Conservation (phyloP, 768 basidiomycete genomes). For the Macrolepiota dolichaula region DNA sequence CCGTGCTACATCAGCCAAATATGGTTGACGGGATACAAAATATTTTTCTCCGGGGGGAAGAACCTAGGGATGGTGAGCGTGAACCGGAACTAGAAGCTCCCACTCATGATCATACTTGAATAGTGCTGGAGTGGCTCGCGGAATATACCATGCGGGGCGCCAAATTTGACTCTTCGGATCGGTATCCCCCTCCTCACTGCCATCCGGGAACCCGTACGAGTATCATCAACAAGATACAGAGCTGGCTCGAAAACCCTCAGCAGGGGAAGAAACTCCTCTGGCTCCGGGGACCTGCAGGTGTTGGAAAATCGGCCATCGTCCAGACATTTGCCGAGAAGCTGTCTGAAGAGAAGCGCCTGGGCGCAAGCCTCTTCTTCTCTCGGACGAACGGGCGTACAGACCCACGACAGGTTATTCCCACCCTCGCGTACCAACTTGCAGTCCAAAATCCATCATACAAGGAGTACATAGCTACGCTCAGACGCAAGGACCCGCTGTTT, state of each 20-base stretch:
- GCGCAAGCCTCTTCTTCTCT: conserved; percentile 21
- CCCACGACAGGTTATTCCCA: conserved; percentile 14
- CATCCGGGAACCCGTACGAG: conserved; percentile 16
- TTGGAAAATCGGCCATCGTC: conserved; percentile 24
- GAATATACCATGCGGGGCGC: conserved; percentile 7
- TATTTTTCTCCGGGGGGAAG: no score
- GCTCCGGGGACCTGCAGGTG: conserved; percentile 22
- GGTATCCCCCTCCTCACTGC: conserved; percentile 17
- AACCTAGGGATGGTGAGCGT: no score
- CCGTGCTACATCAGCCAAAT: no score
- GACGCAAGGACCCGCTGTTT: not conserved
- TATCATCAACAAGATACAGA: conserved; percentile 9
- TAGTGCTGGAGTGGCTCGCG: not conserved
- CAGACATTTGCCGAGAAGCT: conserved; percentile 26
- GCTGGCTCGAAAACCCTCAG: conserved; percentile 9
- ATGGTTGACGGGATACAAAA: no score
- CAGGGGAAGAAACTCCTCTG: conserved; percentile 13
- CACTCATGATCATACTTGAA: no score
- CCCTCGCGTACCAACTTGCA: conserved; percentile 20
- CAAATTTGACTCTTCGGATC: conserved; percentile 15
- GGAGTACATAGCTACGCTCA: conserved; percentile 9
- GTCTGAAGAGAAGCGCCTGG: conserved; percentile 4
- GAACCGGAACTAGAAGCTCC: no score
- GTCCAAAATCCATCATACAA: not conserved
- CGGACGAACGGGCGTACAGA: conserved; percentile 1